Base-by-base conservation (phyloP, 2,329 filamentous ascomycete species). In the Botrytis byssoidea region DNA sequence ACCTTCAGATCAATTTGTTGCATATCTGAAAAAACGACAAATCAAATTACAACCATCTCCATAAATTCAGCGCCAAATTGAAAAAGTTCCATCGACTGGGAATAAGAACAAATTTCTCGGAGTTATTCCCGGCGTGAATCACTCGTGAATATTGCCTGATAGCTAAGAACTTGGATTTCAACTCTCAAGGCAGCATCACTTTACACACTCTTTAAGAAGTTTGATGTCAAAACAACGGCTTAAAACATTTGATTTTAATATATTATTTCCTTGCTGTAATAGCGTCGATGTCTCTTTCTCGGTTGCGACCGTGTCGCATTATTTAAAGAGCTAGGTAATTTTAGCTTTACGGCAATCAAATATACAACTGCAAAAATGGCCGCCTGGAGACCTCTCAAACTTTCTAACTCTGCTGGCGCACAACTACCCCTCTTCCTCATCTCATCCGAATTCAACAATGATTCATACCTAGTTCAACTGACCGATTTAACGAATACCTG, bases 401-500 rank as follows among this genome's bases (percentile, higher is more conserved):
- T 78, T 48, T 77, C 74, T 29, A 18, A 57, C 42, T 72, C 74
- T 72, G 77, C 75, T 46, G 70, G 70, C 46, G 73, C 82, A 20
- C 81, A 82, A 29, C 77, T 90, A 9, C 92, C 91, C 18, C 84
- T 86, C 55, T 85, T 95, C 12, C 84, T 95, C 48, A 85, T 92
- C 61, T 92, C 91, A 75, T 84, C 87, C 32, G 79, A 82, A 42
- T 89, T 92, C 78, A 83, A 83, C 8, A 70, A 83, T 25, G 82
- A 85, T 20, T 86, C 88, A 18, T 95, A 95, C 83, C 86, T 83
- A 2, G 81, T 95, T 42, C 86, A 88, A 74, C 80, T 95, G 57
- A 93, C 92, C 3, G 93, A 95, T 80, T 85, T 94, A 74, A 90
- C 88, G 79, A 88, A 90, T 76, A 84, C 94, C n/a, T 96, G 93